Base-by-base conservation (phyloP, 441 rosid genomes). In the Macaranga tanarius region DNA sequence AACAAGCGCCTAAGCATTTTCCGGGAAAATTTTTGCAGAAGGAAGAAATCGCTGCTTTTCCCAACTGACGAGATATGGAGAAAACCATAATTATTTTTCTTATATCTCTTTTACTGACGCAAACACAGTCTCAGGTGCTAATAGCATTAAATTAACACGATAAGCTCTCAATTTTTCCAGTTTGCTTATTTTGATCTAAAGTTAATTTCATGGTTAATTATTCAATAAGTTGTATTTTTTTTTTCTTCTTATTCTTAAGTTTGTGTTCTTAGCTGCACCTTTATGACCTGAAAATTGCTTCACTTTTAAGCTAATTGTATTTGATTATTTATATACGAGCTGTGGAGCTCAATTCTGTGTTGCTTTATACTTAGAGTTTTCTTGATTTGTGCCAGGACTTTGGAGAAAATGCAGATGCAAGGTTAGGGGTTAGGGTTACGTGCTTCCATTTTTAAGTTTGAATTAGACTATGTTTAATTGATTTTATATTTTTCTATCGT, bases 41-140 rank as follows among this genome's bases (percentile, higher is more conserved):
- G 61, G 58, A 47, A 64, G 47, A 25, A n/a, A 1, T 25, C 54
- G 15, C 54, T 22, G 54, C 42, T 26, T 58, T 67, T 19, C 38
- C 17, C 6, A 23, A 68, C 23, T 7, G 26, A 60, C n/a, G 45
- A 58, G 72, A 38, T 60, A 84, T 84, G 86, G 62, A 61, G 40
- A 77, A 76, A 66, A 26, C 73, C 40, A 20, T 56, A 23, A 19
- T 81, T 71, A 61, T 69, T 45, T 23, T 79, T 22, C 25, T 67
- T 12, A 15, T 71, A 31, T 54, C 68, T 3, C 10, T 70, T 67
- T 52, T 72, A 44, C 62, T 59, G 19, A 72, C 34, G 16, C 68
- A 28, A 60, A 13, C 73, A 17, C 31, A 9, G 59, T 65, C 73
- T 50, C 70, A 71, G 80, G 78, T 79, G 54, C 40, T 60, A 20